Conservation (phyloP, 2,329 filamentous ascomycete genomes). For the Ramichloridium luteum region DNA sequence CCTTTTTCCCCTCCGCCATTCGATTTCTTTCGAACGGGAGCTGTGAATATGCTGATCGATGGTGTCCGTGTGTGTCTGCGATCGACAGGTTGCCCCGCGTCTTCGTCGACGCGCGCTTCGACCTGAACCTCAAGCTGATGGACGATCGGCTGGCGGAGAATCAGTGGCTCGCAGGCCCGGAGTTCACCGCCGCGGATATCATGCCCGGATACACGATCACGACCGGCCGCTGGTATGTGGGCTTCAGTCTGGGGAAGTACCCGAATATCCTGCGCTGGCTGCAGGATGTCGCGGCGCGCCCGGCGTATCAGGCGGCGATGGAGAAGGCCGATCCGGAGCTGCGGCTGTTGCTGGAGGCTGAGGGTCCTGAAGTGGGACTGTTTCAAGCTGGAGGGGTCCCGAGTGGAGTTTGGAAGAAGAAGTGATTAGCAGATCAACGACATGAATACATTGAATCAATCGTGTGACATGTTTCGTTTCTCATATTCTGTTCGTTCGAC, state of each 20-base stretch:
- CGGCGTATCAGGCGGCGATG: slow-evolving; percentile 21
- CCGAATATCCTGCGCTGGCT: slow-evolving; percentile 20
- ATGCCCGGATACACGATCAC: slow-evolving; percentile 50
- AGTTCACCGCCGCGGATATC: slow-evolving; percentile 53
- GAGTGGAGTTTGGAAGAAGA: slow-evolving; percentile 14
- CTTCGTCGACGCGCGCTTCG: slow-evolving; percentile 24
- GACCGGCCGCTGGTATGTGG: slow-evolving; percentile 46
- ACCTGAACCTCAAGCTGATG: slow-evolving; percentile 29
- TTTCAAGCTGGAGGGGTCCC: slow-evolving; percentile 9
- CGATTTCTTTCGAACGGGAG: too few species aligned
- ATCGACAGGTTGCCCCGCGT: too few species aligned
- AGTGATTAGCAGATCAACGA: too few species aligned
- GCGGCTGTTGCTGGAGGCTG: slow-evolving; percentile 11
- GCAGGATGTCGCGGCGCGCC: slow-evolving; percentile 15
- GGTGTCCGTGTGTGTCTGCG: too few species aligned
- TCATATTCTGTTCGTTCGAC: not conserved
- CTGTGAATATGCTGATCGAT: too few species aligned
- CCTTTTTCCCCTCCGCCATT: too few species aligned
- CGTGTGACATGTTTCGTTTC: too few species aligned
- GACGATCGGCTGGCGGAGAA: slow-evolving; percentile 38
- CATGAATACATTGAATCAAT: too few species aligned
- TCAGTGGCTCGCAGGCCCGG: slow-evolving; percentile 45
- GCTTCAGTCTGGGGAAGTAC: slow-evolving; percentile 19
- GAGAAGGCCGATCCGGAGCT: slow-evolving; percentile 24
- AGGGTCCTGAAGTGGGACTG: slow-evolving; percentile 9